Percentiles rank a stretch among this genome's conserved stretches.
phyloP scores from a whole-genome alignment of 768 basidiomycete species.

The Rhizopogon salebrosus region DNA sequence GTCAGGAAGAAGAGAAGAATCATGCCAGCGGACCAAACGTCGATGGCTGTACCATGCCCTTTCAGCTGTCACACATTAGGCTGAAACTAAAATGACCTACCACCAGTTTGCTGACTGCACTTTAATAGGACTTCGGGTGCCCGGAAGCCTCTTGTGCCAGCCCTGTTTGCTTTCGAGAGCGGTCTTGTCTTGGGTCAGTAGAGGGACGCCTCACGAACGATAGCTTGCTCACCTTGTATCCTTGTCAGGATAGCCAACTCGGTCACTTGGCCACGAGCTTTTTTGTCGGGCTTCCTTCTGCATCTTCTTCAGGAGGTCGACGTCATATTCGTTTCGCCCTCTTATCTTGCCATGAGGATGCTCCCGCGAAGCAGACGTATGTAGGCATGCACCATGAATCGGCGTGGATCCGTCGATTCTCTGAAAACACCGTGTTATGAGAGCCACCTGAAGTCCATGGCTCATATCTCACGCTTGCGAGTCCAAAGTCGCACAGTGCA shows the following conservation, averaged over 20 bases:
- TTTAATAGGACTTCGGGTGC: conserved; percentile 96
- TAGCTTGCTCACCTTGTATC: conserved; percentile 55
- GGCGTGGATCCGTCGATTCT: conserved; percentile 46
- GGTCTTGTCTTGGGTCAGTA: conserved; percentile 42
- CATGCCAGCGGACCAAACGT: conserved; percentile 93
- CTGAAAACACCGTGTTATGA: conserved; percentile 30
- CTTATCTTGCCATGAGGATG: conserved; percentile 66
- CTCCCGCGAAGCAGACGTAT: conserved; percentile 57
- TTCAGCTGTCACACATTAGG: conserved; percentile 7
- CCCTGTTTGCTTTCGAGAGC: conserved; percentile 87
- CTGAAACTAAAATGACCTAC: conserved; percentile 39
- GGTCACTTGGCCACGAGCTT: conserved; percentile 51
- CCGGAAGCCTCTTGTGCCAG: conserved; percentile 94
- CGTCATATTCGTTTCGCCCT: conserved; percentile 39
- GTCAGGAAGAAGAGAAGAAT: conserved; percentile 91
- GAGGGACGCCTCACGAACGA: not conserved
- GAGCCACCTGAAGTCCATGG: not conserved
- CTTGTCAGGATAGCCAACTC: conserved; percentile 73
- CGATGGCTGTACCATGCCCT: conserved; percentile 60
- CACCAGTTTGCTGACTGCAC: conserved; percentile 88
- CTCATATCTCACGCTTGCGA: conserved; percentile 72
- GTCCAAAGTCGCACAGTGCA: conserved; percentile 89
- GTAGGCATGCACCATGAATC: conserved; percentile 62
- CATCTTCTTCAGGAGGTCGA: conserved; percentile 45
- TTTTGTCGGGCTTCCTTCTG: conserved; percentile 59